Base-by-base conservation (phyloP, 805 yeast species). In the Wickerhamomyces sydowiorum region DNA sequence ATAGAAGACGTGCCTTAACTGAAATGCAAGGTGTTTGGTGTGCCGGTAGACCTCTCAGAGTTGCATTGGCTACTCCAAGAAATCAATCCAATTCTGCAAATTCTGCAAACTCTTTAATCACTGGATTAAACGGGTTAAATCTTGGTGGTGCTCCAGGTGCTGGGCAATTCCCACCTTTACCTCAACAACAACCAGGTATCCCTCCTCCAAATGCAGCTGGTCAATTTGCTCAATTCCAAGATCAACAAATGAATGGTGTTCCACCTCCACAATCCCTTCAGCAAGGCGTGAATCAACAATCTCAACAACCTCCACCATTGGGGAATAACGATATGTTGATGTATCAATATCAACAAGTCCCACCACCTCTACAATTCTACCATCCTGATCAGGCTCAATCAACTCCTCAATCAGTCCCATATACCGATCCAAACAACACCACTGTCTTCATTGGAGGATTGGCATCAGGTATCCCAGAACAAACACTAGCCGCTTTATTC, bases 21-120 rank as follows among this genome's bases (percentile, higher is more conserved):
- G 87, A 82, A 51, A 84, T 84, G 90, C 80, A 83, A 52, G 90
- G 90, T 14, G 79, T 75, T 32, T 80, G 86, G 85, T 76, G 85
- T 54, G 88, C 86, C 30, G 91, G 90, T 4, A 67, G 91, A 51
- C 82, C 83, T 30, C 67, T 85, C 39, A 66, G 91, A 52, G 90
- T 85, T 5, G 91, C 93, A 1, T 66, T 80, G 36, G 93, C 95
- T 3, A 81, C 90, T 4, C 88, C 93, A 30, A 73, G 87, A 54
- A 76, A 72, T 53, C 69, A 58, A 17, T 21, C 43, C 9, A 32
- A 38, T 24, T 32, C 33, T 15, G 34, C 33, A 22, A 40, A 39
- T 37, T 5, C 4, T 15, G 13, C 32, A 21, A 36, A 36, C 14
- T 12, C 24, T 12, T 27, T 17, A 36, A 36, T n/a, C 5, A 20